Base-by-base conservation (phyloP, 2,329 filamentous ascomycete genomes). In the Hysterium pulicare region DNA sequence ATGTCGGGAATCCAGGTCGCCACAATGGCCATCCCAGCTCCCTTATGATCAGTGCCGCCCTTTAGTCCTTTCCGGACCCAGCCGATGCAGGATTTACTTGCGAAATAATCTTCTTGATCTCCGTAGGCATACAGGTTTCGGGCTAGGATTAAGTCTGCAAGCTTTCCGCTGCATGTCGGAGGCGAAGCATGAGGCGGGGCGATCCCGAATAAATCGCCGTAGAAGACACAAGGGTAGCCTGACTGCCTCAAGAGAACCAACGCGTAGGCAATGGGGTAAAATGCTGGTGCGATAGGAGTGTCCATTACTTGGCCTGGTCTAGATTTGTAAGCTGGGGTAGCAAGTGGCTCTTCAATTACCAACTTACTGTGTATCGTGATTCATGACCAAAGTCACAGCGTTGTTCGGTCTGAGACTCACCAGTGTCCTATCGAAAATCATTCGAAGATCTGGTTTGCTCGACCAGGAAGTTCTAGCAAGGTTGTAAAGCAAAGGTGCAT, bases 211-310 rank as follows among this genome's bases (percentile, higher is more conserved):
- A 86, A 56, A 54, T 86, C 82, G 13, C 82, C 81, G 55, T 79
- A 86, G 59, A 86, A 86, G 33, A 85, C 67, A 50, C 79, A 84
- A 0, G 83, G 83, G 15, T 77, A 71, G 5, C 81, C 81, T 24
- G 75, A 68, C 38, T 71, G 64, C 13, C 81, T 76, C 24, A 87
- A 76, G 2, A 87, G 75, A 38, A 87, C 84, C 28, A 87, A 71
- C 0, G 82, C 71, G 60, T 87, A 86, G 19, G 82, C 84, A 15
- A 86, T 70, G 1, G 81, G 74, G 59, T 85, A 86, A 68, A 87
- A 84, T 64, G 76, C 80, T 17, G 72, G 67, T 35, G 77, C 71
- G 37, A 87, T 77, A 1, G 77, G 75, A 0, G 78, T 75, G 55
- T 77, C 78, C 32, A 81, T 69, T 1, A 76, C 72, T 58, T 83